Percentiles rank a stretch among this genome's conserved stretches.
Evolutionary conservation across 2,329 filamentous ascomycete species (phyloP).

Genomic region (Cladosporium colombiae): DNA sequence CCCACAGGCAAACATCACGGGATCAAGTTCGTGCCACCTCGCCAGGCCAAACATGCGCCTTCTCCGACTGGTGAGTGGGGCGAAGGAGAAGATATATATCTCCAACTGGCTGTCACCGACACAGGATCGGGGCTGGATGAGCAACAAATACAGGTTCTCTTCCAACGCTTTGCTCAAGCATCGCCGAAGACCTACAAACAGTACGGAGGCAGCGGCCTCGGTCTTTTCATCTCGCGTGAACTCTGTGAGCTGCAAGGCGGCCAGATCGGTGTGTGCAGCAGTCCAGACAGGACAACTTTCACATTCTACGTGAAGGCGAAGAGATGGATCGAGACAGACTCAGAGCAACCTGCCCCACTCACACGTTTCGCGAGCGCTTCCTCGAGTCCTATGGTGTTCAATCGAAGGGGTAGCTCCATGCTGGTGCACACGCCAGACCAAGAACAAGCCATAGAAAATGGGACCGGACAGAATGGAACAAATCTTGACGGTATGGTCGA

Average conservation of each 20-base stretch:
- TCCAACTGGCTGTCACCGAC: constrained; percentile 41
- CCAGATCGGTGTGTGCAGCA: constrained; percentile 64
- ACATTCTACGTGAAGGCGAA: constrained; percentile 63
- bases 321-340: constrained; percentile 3
- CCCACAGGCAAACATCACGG: constrained; percentile 38
- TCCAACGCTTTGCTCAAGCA: constrained; percentile 70
- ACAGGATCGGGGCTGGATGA: constrained; percentile 44
- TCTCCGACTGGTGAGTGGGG: constrained; percentile 38
- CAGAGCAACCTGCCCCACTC: background rate
- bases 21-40: constrained; percentile 36
- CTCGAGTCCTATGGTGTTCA: constrained; percentile 30
- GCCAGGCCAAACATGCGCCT: constrained; percentile 25
- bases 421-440: constrained; percentile 16
- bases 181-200: constrained; percentile 67
- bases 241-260: constrained; percentile 71
- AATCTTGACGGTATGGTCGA: constrained; percentile 6
- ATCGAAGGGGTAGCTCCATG: constrained; percentile 28
- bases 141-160: constrained; percentile 52
- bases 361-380: constrained; percentile 29
- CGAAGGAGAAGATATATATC: constrained; percentile 25
- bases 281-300: constrained; percentile 63
- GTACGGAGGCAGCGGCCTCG: constrained; percentile 70
- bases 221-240: constrained; percentile 67
- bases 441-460: background rate
- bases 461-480: background rate